Base-by-base conservation (phyloP, 306 rosid species). In the Prunus campanulata region DNA sequence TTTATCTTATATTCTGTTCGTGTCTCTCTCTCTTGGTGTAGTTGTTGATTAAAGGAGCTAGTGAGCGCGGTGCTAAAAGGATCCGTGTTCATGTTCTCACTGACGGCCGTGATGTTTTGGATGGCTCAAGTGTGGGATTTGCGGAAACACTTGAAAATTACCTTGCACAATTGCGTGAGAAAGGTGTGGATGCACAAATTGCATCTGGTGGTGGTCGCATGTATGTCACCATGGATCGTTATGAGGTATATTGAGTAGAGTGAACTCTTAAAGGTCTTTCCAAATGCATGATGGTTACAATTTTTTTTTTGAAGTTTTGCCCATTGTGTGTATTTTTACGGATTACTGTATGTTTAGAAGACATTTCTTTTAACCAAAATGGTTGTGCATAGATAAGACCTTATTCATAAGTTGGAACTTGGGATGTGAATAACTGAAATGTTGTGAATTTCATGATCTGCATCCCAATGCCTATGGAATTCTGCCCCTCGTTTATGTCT, bases 131-230 rank as follows among this genome's bases (percentile, higher is more conserved):
- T 78, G 83, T 96, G 52, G 93, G 81, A 55, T 96, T 93, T 83
- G 96, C 87, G 8, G 96, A 96, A 81, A 90, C 88, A 63, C 93
- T 92, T 70, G 97, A 96, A 84, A 78, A 86, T 61, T 96, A 91
- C 71, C 96, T 96, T 81, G 87, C 81, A 24, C 51, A 86, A 35
- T 78, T 96, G 84, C 91, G 91, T 19, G 90, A 81, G 85, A 93
- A 86, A 15, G 98, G 99, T 66, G 70, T 91, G 25, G 99, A 96
- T 89, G 99, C 96, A 19, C 88, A 74, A 85, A 57, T 96, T 56
- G 99, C 98, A 44, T 96, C 99, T 63, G 99, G 99, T 74, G 99
- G 99, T 49, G 99, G 99, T 74, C 99, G 99, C 25, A 96, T 93
- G 99, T 49, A 92, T 59, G 97, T 91, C 65, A 96, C 98, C n/a